Evolutionary conservation across 192 early-diverging fungal genomes (phyloP).

Genomic region (Dimargaris xerosporica): DNA sequence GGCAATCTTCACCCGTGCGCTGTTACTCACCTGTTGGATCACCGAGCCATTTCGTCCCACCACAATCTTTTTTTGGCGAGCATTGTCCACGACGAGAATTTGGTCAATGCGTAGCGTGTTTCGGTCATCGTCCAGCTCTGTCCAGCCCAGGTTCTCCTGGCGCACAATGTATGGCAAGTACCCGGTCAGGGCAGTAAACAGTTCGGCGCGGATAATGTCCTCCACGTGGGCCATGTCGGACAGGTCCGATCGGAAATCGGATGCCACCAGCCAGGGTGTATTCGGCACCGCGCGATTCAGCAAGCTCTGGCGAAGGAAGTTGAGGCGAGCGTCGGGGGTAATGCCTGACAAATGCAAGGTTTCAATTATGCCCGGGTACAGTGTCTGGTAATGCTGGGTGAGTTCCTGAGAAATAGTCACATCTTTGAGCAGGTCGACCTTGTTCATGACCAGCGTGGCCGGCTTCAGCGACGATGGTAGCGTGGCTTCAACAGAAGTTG

Average conservation of each 20-base stretch:
- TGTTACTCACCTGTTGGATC: not conserved
- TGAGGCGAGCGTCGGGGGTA: constrained; percentile 13
- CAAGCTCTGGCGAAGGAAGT: constrained; percentile 13
- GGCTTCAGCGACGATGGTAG: constrained; percentile 2
- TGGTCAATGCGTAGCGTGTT: constrained; percentile 35
- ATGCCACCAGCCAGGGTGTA: constrained; percentile 33
- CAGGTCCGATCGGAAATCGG: constrained; percentile 30
- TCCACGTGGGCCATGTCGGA: constrained; percentile 35
- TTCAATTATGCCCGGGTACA: constrained; percentile 23
- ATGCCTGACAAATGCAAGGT: constrained; percentile 20
- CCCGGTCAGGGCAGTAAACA: constrained; percentile 31
- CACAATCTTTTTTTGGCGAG: constrained; percentile 6
- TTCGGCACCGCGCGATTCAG: constrained; percentile 15
- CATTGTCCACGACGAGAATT: constrained; percentile 28
- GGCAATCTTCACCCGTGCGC: not conserved
- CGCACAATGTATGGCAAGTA: constrained; percentile 38
- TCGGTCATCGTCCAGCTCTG: constrained; percentile 18
- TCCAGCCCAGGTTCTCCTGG: constrained; percentile 42
- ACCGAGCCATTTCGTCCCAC: not conserved
- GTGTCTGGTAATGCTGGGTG: constrained; percentile 16
- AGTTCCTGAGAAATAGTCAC: constrained; percentile 7
- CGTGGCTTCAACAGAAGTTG: too few species aligned
- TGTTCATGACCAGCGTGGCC: constrained; percentile 37
- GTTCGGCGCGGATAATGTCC: constrained; percentile 38
- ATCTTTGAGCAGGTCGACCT: constrained; percentile 32